phyloP scores from a whole-genome alignment of 768 basidiomycete genomes.

The Suillus lakei region DNA sequence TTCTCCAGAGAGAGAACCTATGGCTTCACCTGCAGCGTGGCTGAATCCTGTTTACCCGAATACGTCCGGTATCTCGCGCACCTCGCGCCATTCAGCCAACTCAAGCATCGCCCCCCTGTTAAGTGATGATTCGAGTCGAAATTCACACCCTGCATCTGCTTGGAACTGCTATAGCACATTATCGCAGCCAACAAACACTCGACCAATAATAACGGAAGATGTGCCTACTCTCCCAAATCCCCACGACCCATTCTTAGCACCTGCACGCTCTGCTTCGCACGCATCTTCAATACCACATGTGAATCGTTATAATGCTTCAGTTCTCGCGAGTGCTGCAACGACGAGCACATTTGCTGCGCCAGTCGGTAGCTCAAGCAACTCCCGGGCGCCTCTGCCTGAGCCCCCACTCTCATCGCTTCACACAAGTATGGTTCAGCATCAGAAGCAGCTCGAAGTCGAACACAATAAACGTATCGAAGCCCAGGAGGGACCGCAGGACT shows the following conservation, averaged over 20 bases:
- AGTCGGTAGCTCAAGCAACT: conserved; percentile 52
- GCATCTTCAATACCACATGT: background rate
- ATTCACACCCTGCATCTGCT: conserved; percentile 4
- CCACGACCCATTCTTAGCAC: conserved; percentile 10
- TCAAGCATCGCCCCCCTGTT: conserved; percentile 9
- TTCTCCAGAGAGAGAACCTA: background rate
- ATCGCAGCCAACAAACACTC: background rate
- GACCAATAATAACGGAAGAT: background rate
- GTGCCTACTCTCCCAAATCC: conserved; percentile 9
- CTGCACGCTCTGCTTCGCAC: conserved; percentile 3
- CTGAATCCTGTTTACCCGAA: background rate
- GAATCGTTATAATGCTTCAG: background rate
- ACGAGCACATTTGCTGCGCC: conserved; percentile 76
- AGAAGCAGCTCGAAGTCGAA: conserved; percentile 12
- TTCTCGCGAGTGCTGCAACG: background rate
- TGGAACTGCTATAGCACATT: conserved; percentile 9
- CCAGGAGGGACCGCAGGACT: conserved; percentile 3
- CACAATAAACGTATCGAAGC: conserved; percentile 8
- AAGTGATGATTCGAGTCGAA: background rate
- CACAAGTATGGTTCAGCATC: conserved; percentile 1
- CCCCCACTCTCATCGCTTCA: conserved; percentile 9
- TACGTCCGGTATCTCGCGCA: background rate
- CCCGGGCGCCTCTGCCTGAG: background rate
- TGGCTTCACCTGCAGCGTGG: background rate
- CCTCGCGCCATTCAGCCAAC: conserved; percentile 1